Evolutionary conservation across 163 green algal species (phyloP).

Genomic region (Scenedesmus sp.): DNA sequence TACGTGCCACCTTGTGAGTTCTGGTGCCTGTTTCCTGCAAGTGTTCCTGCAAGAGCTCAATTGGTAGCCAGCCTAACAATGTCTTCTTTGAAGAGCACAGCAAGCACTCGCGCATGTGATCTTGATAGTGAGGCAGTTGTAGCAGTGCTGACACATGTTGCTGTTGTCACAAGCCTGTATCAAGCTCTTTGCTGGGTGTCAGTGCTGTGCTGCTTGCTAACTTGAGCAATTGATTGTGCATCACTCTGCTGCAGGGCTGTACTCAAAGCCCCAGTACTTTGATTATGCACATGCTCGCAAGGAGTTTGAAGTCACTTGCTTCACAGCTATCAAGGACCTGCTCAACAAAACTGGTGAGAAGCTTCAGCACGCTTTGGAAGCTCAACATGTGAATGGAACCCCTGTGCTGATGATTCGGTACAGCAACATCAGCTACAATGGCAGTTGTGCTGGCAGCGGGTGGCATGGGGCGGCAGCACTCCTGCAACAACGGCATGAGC

Average conservation of each 20-base stretch:
- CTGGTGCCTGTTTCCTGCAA: not conserved
- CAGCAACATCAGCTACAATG: not conserved
- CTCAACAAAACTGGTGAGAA: constrained; percentile 72
- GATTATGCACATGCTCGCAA: constrained; percentile 81
- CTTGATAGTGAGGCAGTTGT: not conserved
- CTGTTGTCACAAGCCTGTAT: not conserved
- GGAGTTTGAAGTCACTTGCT: constrained; percentile 87
- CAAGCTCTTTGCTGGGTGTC: not conserved
- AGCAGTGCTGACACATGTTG: not conserved
- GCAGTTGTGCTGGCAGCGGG: constrained; percentile 47
- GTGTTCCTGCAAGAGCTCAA: not conserved
- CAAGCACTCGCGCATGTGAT: not conserved
- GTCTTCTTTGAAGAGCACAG: not conserved
- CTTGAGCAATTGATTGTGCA: not conserved
- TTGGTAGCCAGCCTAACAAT: not conserved
- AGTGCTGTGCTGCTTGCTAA: not conserved
- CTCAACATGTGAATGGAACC: not conserved
- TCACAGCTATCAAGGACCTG: constrained; percentile 78
- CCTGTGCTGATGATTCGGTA: not conserved
- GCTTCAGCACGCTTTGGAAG: not conserved
- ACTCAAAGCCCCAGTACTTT: constrained; percentile 55
- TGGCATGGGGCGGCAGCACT: not conserved
- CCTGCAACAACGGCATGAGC: not conserved
- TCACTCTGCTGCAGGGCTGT: constrained; percentile 40
- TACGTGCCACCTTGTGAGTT: constrained; percentile 53